Evolutionary conservation across 1,284 basidiomycete species (phyloP).

Genomic region (Cryptococcus wingfieldii): DNA sequence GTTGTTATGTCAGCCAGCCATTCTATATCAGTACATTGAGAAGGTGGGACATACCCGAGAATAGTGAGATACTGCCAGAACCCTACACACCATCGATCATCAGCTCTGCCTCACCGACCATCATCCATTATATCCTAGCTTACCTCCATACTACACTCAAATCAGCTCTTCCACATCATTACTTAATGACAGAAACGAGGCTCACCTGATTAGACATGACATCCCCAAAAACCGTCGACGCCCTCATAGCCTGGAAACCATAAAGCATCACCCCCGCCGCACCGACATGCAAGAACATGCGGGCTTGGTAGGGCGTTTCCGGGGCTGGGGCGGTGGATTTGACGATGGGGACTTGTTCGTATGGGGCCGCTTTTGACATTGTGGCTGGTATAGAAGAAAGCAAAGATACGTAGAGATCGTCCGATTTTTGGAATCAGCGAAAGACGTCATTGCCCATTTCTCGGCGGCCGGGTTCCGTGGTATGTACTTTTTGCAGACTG

Average conservation of each 20-base stretch:
- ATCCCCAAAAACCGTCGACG: conserved; percentile 19
- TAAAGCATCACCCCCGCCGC: conserved; percentile 40
- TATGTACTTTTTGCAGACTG: no score
- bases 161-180: background rate
- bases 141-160: conserved; percentile 30
- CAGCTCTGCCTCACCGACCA: background rate
- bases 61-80: conserved; percentile 70
- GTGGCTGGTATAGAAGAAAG: background rate
- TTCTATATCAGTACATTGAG: background rate
- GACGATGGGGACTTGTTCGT: background rate
- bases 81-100: conserved; percentile 43
- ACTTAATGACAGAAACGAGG: no score
- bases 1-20: background rate
- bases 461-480: no score
- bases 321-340: conserved; percentile 5
- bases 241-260: conserved; percentile 34
- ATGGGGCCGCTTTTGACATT: background rate
- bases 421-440: no score
- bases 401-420: background rate
- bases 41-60: conserved; percentile 56
- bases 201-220: conserved; percentile 33
- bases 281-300: conserved; percentile 35
- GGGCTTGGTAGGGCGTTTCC: conserved; percentile 18
- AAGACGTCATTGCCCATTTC: background rate
- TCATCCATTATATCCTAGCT: background rate